These are phyloP conservation scores for Diaporthe sp. DNA, from an alignment of 2,329 filamentous ascomycete species.

Conservation along the genomic window DNA sequence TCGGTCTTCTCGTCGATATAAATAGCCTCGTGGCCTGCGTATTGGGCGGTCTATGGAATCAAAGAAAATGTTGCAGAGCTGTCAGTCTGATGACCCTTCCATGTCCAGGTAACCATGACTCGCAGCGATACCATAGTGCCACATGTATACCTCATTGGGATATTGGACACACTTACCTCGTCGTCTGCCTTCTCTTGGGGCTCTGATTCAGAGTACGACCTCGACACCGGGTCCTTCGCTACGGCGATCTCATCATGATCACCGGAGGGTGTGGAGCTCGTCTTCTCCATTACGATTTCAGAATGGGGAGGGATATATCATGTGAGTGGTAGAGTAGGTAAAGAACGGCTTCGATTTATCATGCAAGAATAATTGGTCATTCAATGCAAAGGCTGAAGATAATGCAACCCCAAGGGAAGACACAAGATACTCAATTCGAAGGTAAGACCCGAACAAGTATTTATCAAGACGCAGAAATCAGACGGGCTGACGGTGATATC, in stretches of 20 bases:
- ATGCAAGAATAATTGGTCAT: neutral
- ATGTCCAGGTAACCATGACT: neutral
- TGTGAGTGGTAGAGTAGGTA: neutral
- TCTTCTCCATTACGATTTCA: neutral
- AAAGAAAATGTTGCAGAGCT: neutral
- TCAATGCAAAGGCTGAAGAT: neutral
- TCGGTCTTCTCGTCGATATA: conserved; percentile 66
- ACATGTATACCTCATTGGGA: neutral
- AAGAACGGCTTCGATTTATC: too few species aligned
- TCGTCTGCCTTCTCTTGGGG: conserved; percentile 12
- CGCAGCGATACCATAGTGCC: neutral
- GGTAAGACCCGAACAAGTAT: neutral
- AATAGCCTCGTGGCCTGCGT: conserved; percentile 37
- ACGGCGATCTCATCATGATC: conserved; percentile 19
- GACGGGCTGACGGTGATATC: neutral
- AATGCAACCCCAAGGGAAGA: neutral
- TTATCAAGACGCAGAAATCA: neutral
- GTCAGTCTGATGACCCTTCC: neutral
- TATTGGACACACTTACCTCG: neutral
- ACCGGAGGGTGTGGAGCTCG: neutral
- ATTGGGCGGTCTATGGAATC: neutral
- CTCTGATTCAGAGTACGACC: neutral
- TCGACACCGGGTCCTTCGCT: neutral
- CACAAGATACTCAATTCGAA: neutral
- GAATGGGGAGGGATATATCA: neutral